Base-by-base conservation (phyloP, 306 rosid species). In the Begonia fuchsioides region DNA sequence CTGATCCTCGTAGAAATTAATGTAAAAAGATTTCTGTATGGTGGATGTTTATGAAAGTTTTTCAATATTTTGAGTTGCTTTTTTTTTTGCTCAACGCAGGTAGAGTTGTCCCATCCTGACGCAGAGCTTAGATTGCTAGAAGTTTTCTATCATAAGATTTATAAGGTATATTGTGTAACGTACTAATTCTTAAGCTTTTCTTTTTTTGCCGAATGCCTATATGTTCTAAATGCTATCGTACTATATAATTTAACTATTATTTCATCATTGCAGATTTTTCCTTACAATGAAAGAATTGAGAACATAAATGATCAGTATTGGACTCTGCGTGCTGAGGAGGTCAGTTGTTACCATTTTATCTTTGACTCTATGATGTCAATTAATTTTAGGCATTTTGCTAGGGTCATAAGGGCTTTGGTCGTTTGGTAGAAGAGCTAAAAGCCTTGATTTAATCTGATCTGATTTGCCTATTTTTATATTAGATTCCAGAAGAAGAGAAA, bases 111-210 rank as follows among this genome's bases (percentile, higher is more conserved):
- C 39, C 80, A 65, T 70, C 82, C 86, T 12, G 60, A 76, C 54
- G 97, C 90, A 9, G 95, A 84, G 66, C 76, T 88, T 53, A 75
- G 97, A 67, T 66, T 88, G 63, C 80, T 88, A 13, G 97, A 88
- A 66, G 95, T 84, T 71, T 88, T 88, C 65, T 81, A 81, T 68
- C 97, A 88, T 77, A 88, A 81, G 73, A 88, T 88, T 45, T 88
- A 88, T 59, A 88, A 88, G 95, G 97, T 88, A 26, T 26, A 26
- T 26, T 26, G 32, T 26, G 32, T 26, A 26, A 26, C 6, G 32
- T 26, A 7, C 32, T 26, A 26, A 1, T 26, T 5, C 32, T 26
- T 26, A 26, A 26, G 32, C 3, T 26, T 5, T 3, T 19, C n/a
- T n/a, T n/a, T n/a, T n/a, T n/a, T n/a, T n/a, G n/a, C n/a, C n/a